Conservation (phyloP, 2,329 filamentous ascomycete genomes). For the Emergomyces pasteurianus region DNA sequence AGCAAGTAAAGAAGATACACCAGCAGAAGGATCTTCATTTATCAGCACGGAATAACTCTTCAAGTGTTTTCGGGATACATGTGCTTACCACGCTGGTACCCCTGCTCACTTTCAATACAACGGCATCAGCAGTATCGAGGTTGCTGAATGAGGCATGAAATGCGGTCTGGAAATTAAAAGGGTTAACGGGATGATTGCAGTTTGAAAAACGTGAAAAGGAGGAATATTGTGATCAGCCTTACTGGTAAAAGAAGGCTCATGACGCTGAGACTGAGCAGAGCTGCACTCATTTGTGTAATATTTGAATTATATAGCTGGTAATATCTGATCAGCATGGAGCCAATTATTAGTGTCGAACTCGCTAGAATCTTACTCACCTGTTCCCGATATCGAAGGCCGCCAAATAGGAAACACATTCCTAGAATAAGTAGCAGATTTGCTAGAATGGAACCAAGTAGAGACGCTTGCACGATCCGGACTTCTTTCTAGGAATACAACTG, state of each 20-base stretch:
- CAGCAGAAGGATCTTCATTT: constrained; percentile 54
- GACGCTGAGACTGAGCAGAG: constrained; percentile 77
- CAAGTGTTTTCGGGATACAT: neutral
- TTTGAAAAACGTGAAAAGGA: no score
- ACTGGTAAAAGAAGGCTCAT: constrained; percentile 77
- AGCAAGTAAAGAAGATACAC: constrained; percentile 75
- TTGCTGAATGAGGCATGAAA: constrained; percentile 79
- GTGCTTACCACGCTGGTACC: constrained; percentile 68
- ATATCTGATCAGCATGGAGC: neutral
- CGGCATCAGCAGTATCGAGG: constrained; percentile 47
- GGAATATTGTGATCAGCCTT: constrained; percentile 21
- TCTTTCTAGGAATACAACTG: constrained; percentile 43
- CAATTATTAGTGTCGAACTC: neutral
- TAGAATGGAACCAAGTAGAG: constrained; percentile 76
- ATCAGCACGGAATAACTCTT: neutral
- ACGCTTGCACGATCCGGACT: constrained; percentile 85
- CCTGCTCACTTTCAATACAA: constrained; percentile 74
- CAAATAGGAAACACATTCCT: constrained; percentile 82
- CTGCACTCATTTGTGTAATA: constrained; percentile 92
- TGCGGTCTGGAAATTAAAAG: constrained; percentile 48
- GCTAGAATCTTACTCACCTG: constrained; percentile 44
- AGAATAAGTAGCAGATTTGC: constrained; percentile 80
- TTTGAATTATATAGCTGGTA: constrained; percentile 78
- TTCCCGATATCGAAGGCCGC: constrained; percentile 75
- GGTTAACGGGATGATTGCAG: neutral